Percentiles rank a stretch among this genome's conserved stretches.
These are phyloP conservation scores for Dendrocalamus latiflorus DNA, from an alignment of 202 grass and related monocot genomes.

Conservation along the genomic window DNA sequence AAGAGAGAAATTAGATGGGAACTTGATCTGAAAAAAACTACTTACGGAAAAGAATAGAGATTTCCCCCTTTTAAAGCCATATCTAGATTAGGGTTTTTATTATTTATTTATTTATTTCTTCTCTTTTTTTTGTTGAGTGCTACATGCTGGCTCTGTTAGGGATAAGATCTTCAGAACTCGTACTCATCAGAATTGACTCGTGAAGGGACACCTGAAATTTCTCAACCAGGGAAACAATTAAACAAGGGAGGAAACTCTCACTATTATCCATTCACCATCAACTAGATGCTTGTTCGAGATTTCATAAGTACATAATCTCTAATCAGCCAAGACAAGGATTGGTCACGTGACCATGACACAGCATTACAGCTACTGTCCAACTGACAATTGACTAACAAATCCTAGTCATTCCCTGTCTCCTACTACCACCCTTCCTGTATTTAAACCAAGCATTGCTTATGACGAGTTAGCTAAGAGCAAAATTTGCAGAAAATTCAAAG, in stretches of 20 bases:
- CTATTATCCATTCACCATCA: constrained; percentile 10
- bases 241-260: background rate
- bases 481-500: background rate
- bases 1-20: too few species aligned
- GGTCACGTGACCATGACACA: constrained; percentile 20
- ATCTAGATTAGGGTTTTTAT: too few species aligned
- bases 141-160: background rate
- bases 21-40: too few species aligned
- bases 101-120: too few species aligned
- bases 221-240: background rate
- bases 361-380: background rate
- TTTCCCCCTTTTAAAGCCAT: too few species aligned
- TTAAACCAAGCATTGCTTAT: background rate
- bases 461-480: background rate
- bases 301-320: background rate
- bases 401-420: background rate
- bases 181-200: background rate
- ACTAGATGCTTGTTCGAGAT: background rate
- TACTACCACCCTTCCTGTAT: background rate
- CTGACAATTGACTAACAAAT: constrained; percentile 29
- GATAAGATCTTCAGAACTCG: background rate
- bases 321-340: constrained; percentile 11
- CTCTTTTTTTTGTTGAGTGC: too few species aligned
- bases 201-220: background rate
- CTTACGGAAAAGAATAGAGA: too few species aligned